Percentiles rank a stretch among this genome's conserved stretches.
Evolutionary conservation across 1,284 basidiomycete species (phyloP).

Genomic region (Ustilago shanxiensis): DNA sequence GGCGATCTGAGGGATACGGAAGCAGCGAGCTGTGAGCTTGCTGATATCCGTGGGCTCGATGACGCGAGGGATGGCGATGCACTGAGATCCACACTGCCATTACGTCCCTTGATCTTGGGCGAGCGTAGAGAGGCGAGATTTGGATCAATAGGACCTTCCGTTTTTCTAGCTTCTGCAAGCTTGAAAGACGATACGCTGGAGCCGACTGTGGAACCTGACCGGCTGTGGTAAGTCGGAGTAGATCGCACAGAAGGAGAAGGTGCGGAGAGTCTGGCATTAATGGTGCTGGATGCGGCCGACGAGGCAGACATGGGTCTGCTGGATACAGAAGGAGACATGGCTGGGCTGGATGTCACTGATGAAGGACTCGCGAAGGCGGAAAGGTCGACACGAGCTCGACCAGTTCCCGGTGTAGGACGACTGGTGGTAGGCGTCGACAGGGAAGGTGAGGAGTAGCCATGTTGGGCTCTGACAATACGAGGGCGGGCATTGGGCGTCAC

Average conservation of each 20-base stretch:
- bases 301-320: constrained; percentile 28
- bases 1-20: constrained; percentile 25
- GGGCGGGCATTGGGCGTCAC: constrained; percentile 44
- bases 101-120: constrained; percentile 22
- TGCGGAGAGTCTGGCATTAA: constrained; percentile 29
- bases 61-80: constrained; percentile 20
- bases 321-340: constrained; percentile 36
- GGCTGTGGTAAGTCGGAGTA: constrained; percentile 17
- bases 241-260: constrained; percentile 38
- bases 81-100: constrained; percentile 32
- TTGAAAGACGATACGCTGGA: constrained; percentile 17
- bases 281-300: constrained; percentile 13
- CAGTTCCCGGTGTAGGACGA: constrained; percentile 21
- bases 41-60: constrained; percentile 4
- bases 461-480: constrained; percentile 37
- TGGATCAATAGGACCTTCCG: constrained; percentile 18
- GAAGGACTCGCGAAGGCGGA: constrained; percentile 43
- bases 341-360: constrained; percentile 30
- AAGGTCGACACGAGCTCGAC: constrained; percentile 48
- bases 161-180: constrained; percentile 22
- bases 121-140: constrained; percentile 31
- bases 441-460: constrained; percentile 42
- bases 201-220: constrained; percentile 33
- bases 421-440: constrained; percentile 30
- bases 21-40: constrained; percentile 18